These are phyloP conservation scores for Russula emetica DNA, from an alignment of 768 basidiomycete genomes.

Conservation along the genomic window DNA sequence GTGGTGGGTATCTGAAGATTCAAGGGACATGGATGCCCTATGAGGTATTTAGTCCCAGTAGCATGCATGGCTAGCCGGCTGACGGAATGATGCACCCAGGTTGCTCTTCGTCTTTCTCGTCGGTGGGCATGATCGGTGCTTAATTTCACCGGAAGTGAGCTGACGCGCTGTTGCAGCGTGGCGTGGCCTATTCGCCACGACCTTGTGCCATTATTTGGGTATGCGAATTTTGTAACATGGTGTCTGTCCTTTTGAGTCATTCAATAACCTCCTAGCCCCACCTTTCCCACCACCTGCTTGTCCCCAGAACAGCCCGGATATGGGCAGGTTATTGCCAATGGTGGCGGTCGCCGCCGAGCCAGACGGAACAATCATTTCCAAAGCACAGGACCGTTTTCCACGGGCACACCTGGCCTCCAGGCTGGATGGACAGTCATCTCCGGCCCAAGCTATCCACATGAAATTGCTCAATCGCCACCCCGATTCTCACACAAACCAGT, in stretches of 20 bases:
- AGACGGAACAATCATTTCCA: conserved; percentile 24
- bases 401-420: conserved; percentile 21
- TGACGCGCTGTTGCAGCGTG: conserved; percentile 48
- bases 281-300: conserved; percentile 77
- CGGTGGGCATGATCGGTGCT: conserved; percentile 47
- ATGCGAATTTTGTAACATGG: conserved; percentile 27
- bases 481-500: conserved; percentile 7
- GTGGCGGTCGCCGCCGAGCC: conserved; percentile 24
- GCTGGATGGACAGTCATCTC: conserved; percentile 28
- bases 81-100: conserved; percentile 40
- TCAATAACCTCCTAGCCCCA: conserved; percentile 49
- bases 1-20: conserved; percentile 86
- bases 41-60: conserved; percentile 48
- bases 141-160: conserved; percentile 1
- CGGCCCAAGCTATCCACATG: conserved; percentile 22
- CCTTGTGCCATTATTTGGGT: conserved; percentile 87
- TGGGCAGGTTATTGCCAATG: conserved; percentile 67
- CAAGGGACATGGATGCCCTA: conserved; percentile 95
- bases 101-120: conserved; percentile 73
- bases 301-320: conserved; percentile 84
- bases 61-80: conserved; percentile 7
- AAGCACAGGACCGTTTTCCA: conserved; percentile 13
- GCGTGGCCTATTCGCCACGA: conserved; percentile 87
- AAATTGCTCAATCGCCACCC: conserved; percentile 13
- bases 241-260: conserved; percentile 22